Evolutionary conservation across 331 rosid genomes (phyloP).

Genomic region (Phaseolus coccineus): DNA sequence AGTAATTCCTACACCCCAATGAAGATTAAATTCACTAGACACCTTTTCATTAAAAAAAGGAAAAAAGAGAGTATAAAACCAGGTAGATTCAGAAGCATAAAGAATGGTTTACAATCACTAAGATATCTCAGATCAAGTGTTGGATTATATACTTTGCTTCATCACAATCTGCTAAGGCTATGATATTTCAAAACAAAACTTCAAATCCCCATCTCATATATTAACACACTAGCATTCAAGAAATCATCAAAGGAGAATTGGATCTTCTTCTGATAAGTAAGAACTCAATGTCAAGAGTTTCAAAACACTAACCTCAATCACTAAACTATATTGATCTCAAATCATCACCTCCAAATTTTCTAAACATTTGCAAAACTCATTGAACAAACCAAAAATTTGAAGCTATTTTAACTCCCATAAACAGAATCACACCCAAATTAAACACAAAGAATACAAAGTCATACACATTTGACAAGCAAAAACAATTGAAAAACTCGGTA

Average conservation of each 20-base stretch:
- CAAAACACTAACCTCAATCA: neutral
- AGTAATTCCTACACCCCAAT: neutral
- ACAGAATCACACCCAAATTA: neutral
- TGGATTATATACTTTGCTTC: slow-evolving; percentile 28
- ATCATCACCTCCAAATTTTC: neutral
- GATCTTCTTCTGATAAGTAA: neutral
- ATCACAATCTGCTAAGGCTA: neutral
- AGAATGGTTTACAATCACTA: slow-evolving; percentile 4
- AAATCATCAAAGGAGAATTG: neutral
- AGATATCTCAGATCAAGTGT: slow-evolving; percentile 35
- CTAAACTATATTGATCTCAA: neutral
- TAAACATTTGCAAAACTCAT: neutral
- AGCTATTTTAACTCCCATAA: neutral
- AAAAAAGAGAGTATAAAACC: too few species aligned
- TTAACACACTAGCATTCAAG: neutral
- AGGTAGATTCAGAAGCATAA: slow-evolving; percentile 33
- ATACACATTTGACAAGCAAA: neutral
- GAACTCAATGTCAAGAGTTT: neutral
- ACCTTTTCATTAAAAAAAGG: neutral
- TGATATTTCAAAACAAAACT: neutral
- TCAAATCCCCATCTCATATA: neutral
- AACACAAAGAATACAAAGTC: neutral
- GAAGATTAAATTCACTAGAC: neutral
- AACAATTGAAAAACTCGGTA: neutral
- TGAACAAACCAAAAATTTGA: slow-evolving; percentile 1